phyloP scores from a whole-genome alignment of 2,329 filamentous ascomycete species.

The Colletotrichum sp. region DNA sequence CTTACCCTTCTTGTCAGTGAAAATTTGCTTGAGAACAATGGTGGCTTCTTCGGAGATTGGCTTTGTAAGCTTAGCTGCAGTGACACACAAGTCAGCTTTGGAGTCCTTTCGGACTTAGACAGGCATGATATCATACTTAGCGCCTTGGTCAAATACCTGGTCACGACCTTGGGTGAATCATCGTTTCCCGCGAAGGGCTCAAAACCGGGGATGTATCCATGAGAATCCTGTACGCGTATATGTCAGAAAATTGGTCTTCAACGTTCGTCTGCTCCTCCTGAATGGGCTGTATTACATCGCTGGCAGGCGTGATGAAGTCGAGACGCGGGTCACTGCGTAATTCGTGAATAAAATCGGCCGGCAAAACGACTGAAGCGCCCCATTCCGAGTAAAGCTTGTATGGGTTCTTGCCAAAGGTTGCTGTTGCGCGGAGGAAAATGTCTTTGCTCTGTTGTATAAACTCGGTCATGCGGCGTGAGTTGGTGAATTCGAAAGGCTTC shows the following conservation, averaged over 20 bases:
- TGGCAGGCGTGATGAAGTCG: not conserved
- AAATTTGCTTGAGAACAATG: not conserved
- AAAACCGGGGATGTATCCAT: not conserved
- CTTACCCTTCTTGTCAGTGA: not conserved
- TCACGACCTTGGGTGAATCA: not conserved
- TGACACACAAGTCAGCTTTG: not conserved
- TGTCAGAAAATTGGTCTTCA: not conserved
- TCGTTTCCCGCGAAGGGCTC: not conserved
- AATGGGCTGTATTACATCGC: not conserved
- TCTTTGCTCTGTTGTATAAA: not conserved
- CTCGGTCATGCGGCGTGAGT: not conserved
- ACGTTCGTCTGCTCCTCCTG: not conserved
- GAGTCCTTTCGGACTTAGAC: not conserved
- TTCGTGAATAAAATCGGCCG: not conserved
- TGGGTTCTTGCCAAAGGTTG: not conserved
- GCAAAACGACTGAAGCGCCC: not conserved
- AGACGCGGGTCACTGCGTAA: not conserved
- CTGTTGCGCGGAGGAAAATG: not conserved
- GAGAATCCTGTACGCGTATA: not conserved
- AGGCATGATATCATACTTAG: not conserved
- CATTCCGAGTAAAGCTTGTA: not conserved
- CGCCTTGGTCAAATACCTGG: conserved; percentile 1
- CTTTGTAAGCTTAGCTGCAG: not conserved
- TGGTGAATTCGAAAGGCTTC: not conserved
- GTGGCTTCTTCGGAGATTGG: conserved; percentile 3